These are phyloP conservation scores for Xylaria venustula DNA, from an alignment of 495 filamentous ascomycete genomes.

Conservation along the genomic window DNA sequence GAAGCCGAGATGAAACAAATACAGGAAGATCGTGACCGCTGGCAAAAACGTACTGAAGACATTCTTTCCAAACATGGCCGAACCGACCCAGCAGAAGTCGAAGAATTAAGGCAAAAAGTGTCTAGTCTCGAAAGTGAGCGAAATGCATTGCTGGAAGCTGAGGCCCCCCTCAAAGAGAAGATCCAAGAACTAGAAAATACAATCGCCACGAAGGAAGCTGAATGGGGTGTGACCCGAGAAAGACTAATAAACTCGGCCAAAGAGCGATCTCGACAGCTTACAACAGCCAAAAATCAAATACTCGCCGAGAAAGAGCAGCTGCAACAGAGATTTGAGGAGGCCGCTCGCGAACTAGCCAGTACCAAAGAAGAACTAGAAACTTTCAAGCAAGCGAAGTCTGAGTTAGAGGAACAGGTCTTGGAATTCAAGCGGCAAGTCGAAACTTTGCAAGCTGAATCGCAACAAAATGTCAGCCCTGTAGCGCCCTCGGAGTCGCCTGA, in stretches of 20 bases:
- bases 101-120: conserved; percentile 70
- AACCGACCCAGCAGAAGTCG: conserved; percentile 87
- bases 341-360: conserved; percentile 31
- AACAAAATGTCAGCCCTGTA: conserved; percentile 17
- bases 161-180: conserved; percentile 58
- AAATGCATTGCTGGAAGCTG: conserved; percentile 60
- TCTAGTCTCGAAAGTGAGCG: conserved; percentile 67
- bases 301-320: conserved; percentile 37
- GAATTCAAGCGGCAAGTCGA: conserved; percentile 35
- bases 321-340: conserved; percentile 31
- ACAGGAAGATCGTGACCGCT: conserved; percentile 82
- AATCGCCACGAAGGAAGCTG: conserved; percentile 43
- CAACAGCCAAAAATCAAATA: conserved; percentile 40
- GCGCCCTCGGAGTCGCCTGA: conserved; percentile 13
- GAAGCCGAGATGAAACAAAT: conserved; percentile 83
- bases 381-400: conserved; percentile 35
- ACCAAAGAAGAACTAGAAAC: conserved; percentile 37
- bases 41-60: conserved; percentile 89
- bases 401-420: conserved; percentile 37
- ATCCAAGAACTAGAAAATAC: conserved; percentile 43
- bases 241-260: conserved; percentile 51
- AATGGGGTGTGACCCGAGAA: conserved; percentile 40
- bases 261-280: conserved; percentile 40
- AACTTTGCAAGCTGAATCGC: conserved; percentile 31
- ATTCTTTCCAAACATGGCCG: conserved; percentile 95